Base-by-base conservation (phyloP, 2,329 filamentous ascomycete genomes). In the Rasamsonia emersonii region DNA sequence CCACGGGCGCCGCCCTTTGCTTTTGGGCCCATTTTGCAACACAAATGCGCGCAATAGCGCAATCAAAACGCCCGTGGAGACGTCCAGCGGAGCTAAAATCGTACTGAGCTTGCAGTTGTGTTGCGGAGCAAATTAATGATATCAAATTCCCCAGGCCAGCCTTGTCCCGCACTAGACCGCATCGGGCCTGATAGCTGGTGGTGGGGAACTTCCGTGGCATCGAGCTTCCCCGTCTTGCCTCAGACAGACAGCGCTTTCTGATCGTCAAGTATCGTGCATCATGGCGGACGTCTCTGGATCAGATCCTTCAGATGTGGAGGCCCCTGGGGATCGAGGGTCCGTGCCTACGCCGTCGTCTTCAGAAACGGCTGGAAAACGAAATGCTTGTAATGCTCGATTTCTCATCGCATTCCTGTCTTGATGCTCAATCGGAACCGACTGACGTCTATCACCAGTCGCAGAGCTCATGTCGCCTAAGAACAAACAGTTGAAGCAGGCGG, bases 401-500 rank as follows among this genome's bases (percentile, higher is more conserved):
- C 18, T 17, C 13, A n/a, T 24, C 19, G 9, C 19, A 16, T 17
- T 18, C 20, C n/a, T 5, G 4, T 19, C 13, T 16, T 30, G 11
- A 27, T 31, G 17, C 11, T 11, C 11, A 15, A 24, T 8, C 32
- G 17, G 13, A 19, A 18, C 19, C 20, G 23, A 19, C 30, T 26
- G 15, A 32, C 16, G 5, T 29, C n/a, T 10, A 11, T 10, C n/a
- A n/a, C n/a, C 35, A 70, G 65, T 78, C 51, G 51, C 69, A 30
- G 67, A 74, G 39, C 62, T 78, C 34, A 75, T 78, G 59, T 57
- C 65, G 2, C 59, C 63, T 9, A 71, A 68, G 45, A 47, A 54
- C 27, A 71, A 70, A 45, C 51, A 50, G 33, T 40, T 41, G 26
- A 49, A 54, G 39, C 40, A 47, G 19, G 28, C 37, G 10, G 30